These are phyloP conservation scores for Macrolepiota fuliginosa DNA, from an alignment of 768 basidiomycete genomes.

Conservation along the genomic window DNA sequence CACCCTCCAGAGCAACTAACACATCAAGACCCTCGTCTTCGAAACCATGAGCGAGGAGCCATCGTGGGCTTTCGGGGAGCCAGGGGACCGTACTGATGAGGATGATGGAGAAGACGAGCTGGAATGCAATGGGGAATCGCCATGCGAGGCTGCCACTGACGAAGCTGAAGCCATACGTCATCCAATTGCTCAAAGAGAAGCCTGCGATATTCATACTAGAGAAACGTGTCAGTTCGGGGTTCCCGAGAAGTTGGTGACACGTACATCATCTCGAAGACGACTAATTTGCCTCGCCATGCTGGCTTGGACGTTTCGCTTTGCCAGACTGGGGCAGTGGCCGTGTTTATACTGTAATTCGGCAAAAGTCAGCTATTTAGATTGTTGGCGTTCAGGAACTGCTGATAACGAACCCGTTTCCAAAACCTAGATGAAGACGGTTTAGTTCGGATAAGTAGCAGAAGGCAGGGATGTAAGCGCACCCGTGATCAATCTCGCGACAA, in stretches of 20 bases:
- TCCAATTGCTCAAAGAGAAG: conserved; percentile 51
- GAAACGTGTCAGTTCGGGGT: neutral
- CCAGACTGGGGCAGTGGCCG: conserved; percentile 50
- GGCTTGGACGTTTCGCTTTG: conserved; percentile 52
- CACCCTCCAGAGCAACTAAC: conserved; percentile 42
- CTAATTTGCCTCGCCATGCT: conserved; percentile 43
- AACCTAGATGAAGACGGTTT: conserved; percentile 22
- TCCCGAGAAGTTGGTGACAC: conserved; percentile 11
- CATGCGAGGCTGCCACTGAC: conserved; percentile 39
- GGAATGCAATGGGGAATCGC: conserved; percentile 52
- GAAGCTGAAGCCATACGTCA: conserved; percentile 52
- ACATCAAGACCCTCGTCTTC: conserved; percentile 40
- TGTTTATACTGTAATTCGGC: conserved; percentile 34
- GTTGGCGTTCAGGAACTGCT: neutral
- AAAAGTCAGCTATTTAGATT: neutral
- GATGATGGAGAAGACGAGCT: conserved; percentile 44
- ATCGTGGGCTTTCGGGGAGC: conserved; percentile 48
- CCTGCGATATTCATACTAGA: conserved; percentile 49
- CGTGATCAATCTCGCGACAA: conserved; percentile 46
- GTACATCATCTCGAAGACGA: conserved; percentile 50
- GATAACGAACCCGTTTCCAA: conserved; percentile 40
- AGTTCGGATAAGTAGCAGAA: neutral
- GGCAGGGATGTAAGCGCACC: conserved; percentile 24
- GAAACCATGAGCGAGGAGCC: conserved; percentile 45
- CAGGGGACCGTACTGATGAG: conserved; percentile 44